Evolutionary conservation across 371 early-diverging fungal species (phyloP).

Genomic region (Syncephalis fuscata): DNA sequence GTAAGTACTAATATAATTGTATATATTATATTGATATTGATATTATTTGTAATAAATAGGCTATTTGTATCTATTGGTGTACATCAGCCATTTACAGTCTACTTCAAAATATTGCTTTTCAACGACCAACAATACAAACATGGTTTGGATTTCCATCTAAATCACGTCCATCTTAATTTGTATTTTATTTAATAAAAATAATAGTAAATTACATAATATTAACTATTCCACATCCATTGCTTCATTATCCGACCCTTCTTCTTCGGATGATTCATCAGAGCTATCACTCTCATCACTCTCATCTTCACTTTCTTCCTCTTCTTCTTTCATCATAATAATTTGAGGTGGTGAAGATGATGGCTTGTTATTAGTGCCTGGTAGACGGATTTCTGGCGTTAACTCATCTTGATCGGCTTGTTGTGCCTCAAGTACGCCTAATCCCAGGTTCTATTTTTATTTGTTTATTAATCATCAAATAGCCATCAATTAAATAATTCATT

Average conservation of each 20-base stretch:
- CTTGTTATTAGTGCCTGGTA: too few species aligned
- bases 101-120: conserved; percentile 31
- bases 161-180: too few species aligned
- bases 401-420: not conserved
- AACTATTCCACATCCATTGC: too few species aligned
- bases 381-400: not conserved
- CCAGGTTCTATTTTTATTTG: not conserved
- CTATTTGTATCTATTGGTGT: conserved; percentile 40
- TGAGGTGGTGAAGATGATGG: too few species aligned
- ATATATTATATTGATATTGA: not conserved
- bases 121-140: conserved; percentile 14
- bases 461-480: not conserved
- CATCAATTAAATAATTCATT: not conserved
- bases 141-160: too few species aligned
- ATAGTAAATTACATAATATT: too few species aligned
- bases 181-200: too few species aligned
- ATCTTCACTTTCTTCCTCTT: too few species aligned
- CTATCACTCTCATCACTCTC: too few species aligned
- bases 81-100: conserved; percentile 42
- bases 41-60: conserved; percentile 7
- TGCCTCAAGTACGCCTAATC: not conserved
- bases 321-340: too few species aligned
- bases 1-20: conserved; percentile 12
- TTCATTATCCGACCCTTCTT: too few species aligned
- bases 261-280: too few species aligned